Conservation (phyloP, 352 stramenopile genomes). For the Phytophthora citricola region DNA sequence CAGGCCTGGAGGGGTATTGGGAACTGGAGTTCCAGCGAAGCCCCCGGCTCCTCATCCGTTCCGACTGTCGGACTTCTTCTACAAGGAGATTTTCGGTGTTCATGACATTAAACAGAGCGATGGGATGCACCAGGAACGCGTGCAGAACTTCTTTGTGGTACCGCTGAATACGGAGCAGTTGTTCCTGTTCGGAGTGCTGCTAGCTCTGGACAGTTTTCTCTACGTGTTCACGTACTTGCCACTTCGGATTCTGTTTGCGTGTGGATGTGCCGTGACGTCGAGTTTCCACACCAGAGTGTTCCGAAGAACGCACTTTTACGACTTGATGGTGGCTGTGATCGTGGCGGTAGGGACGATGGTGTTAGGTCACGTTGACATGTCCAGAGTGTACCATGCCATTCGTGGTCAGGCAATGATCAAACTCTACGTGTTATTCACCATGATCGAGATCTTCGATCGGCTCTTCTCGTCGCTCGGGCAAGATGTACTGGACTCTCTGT, state of each 20-base stretch:
- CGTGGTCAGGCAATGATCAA: slow-evolving; percentile 98
- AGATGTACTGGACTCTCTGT: slow-evolving; percentile 96
- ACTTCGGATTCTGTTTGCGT: slow-evolving; percentile 87
- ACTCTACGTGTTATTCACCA: slow-evolving; percentile 98
- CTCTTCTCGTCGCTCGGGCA: slow-evolving; percentile 97
- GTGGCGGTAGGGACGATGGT: slow-evolving; percentile 78
- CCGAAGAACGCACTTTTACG: slow-evolving; percentile 90
- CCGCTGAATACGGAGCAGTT: slow-evolving; percentile 84
- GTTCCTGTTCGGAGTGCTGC: slow-evolving; percentile 94
- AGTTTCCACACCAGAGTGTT: slow-evolving; percentile 81
- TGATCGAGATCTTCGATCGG: slow-evolving; percentile 99
- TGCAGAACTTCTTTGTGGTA: slow-evolving; percentile 85
- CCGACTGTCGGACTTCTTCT: slow-evolving; percentile 79
- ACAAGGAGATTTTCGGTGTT: slow-evolving; percentile 87
- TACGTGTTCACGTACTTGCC: slow-evolving; percentile 98
- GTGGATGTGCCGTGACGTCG: slow-evolving; percentile 79
- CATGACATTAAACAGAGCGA: slow-evolving; percentile 83
- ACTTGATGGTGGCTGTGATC: slow-evolving; percentile 91
- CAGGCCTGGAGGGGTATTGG: slow-evolving; percentile 2
- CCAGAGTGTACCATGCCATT: slow-evolving; percentile 98
- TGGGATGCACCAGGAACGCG: slow-evolving; percentile 76
- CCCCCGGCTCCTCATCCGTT: slow-evolving; percentile 56
- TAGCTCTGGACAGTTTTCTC: slow-evolving; percentile 97
- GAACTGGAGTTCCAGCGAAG: slow-evolving; percentile 5
- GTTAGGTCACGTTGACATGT: slow-evolving; percentile 94